phyloP scores from a whole-genome alignment of 306 rosid genomes.

The Sophora flavescens region DNA sequence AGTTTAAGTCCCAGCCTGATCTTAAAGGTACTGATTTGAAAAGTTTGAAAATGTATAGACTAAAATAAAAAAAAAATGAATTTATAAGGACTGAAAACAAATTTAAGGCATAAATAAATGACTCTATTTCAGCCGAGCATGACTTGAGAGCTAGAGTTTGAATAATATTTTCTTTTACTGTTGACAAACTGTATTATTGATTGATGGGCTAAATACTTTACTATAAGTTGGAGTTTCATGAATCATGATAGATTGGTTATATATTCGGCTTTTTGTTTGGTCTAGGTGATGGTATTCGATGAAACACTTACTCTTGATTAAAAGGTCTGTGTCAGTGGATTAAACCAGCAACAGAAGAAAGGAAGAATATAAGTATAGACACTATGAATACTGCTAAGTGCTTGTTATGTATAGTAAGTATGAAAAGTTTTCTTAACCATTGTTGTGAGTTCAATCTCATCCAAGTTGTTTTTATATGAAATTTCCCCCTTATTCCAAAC shows the following conservation, averaged over 20 bases:
- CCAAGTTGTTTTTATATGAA: slow-evolving; percentile 25
- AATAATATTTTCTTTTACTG: slow-evolving; percentile 5
- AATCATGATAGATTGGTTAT: slow-evolving; percentile 14
- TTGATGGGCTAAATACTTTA: slow-evolving; percentile 23
- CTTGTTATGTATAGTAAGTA: slow-evolving; percentile 58
- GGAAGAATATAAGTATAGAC: slow-evolving; percentile 44
- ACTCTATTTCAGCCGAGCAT: background rate
- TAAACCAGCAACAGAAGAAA: slow-evolving; percentile 57
- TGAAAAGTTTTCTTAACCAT: slow-evolving; percentile 52
- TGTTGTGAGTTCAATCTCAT: slow-evolving; percentile 52
- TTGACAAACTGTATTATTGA: slow-evolving; percentile 8
- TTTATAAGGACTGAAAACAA: background rate
- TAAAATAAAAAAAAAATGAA: too few species aligned
- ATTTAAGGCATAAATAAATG: slow-evolving; percentile 18
- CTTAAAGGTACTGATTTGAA: background rate
- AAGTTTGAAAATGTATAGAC: background rate
- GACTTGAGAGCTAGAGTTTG: slow-evolving; percentile 11
- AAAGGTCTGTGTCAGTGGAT: slow-evolving; percentile 50
- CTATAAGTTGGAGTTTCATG: background rate
- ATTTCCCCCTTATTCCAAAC: slow-evolving; percentile 4
- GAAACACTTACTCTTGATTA: slow-evolving; percentile 70
- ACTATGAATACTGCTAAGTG: slow-evolving; percentile 65
- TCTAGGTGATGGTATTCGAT: slow-evolving; percentile 88
- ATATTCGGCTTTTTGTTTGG: slow-evolving; percentile 32
- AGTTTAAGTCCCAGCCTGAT: background rate